These are phyloP conservation scores for Fusarium cyanostomum DNA, from an alignment of 2,329 filamentous ascomycete species.

Conservation along the genomic window DNA sequence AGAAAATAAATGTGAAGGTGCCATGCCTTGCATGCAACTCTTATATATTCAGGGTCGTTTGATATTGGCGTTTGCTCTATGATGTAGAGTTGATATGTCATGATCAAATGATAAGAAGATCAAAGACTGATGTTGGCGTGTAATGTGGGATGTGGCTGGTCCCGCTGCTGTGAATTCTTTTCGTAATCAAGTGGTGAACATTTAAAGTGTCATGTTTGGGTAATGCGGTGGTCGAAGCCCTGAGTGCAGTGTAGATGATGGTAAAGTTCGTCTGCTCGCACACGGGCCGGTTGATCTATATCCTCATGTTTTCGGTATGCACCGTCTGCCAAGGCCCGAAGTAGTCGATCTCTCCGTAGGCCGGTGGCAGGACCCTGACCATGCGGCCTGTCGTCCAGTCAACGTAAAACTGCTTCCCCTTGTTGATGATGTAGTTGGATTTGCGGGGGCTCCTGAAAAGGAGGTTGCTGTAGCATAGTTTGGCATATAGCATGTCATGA, in stretches of 20 bases:
- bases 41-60: not conserved
- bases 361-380: constrained; percentile 62
- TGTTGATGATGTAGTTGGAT: constrained; percentile 65
- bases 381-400: constrained; percentile 68
- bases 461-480: constrained; percentile 67
- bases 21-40: not conserved
- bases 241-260: not conserved
- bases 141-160: constrained; percentile 18
- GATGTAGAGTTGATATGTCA: constrained; percentile 9
- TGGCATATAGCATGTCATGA: constrained; percentile 68
- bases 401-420: constrained; percentile 67
- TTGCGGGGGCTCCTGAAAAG: constrained; percentile 66
- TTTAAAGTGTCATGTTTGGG: not conserved
- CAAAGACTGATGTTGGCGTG: not conserved
- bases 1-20: constrained; percentile 15
- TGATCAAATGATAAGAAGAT: not conserved
- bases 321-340: constrained; percentile 62
- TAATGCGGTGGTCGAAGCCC: not conserved
- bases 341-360: constrained; percentile 62
- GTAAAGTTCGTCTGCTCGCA: constrained; percentile 3
- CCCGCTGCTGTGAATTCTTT: not conserved
- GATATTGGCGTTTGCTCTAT: constrained; percentile 11
- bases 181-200: not conserved
- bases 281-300: constrained; percentile 44
- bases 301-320: constrained; percentile 58